phyloP scores from a whole-genome alignment of 345 rosid species.

The Hypericum perforatum region DNA sequence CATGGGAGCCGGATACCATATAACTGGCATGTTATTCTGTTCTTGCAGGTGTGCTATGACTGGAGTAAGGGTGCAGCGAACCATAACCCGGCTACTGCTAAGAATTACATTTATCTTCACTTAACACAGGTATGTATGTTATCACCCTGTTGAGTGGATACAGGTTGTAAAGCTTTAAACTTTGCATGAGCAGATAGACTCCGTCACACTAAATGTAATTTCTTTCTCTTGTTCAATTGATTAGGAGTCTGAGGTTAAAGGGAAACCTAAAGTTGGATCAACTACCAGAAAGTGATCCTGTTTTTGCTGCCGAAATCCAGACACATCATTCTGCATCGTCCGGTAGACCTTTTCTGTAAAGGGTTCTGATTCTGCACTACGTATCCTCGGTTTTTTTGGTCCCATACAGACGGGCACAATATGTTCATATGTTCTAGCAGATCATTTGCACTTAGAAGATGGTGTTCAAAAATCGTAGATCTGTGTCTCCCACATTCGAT shows the following conservation, averaged over 20 bases:
- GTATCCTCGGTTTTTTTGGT: too few species aligned
- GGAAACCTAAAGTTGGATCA: slow-evolving; percentile 48
- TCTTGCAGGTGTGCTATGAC: slow-evolving; percentile 72
- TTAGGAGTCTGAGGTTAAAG: slow-evolving; percentile 79
- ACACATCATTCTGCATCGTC: too few species aligned
- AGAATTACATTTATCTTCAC: slow-evolving; percentile 49
- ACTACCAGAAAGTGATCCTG: slow-evolving; percentile 14
- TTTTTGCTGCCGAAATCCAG: not conserved
- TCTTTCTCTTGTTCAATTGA: not conserved
- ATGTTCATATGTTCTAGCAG: too few species aligned
- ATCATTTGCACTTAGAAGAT: too few species aligned
- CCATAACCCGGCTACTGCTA: slow-evolving; percentile 67
- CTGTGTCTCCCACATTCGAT: too few species aligned
- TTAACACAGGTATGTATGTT: slow-evolving; percentile 42
- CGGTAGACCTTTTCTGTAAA: too few species aligned
- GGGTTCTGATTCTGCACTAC: too few species aligned
- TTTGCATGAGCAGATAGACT: too few species aligned
- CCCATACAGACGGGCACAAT: too few species aligned
- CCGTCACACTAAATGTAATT: too few species aligned
- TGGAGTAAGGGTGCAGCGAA: slow-evolving; percentile 93
- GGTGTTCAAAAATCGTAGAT: too few species aligned
- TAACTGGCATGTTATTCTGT: not conserved
- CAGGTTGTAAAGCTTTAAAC: too few species aligned
- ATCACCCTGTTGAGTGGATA: not conserved
- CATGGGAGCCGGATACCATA: not conserved